phyloP scores from a whole-genome alignment of 2,329 filamentous ascomycete genomes.

The Leptodontidium sp. region DNA sequence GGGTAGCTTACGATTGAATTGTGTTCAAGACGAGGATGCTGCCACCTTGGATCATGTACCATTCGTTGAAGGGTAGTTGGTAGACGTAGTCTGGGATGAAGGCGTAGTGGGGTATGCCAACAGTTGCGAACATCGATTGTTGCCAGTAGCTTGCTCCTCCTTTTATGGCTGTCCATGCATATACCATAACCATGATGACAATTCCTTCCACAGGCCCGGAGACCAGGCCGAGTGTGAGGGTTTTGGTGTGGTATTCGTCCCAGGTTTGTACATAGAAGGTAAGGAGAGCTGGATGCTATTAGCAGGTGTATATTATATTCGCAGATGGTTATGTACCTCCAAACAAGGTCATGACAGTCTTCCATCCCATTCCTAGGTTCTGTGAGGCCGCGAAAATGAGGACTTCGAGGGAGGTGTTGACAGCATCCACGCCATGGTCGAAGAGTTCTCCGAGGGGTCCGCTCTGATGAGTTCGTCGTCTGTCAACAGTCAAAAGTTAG shows the following conservation, averaged over 20 bases:
- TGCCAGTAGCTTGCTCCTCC: conserved; percentile 96
- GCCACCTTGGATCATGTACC: conserved; percentile 88
- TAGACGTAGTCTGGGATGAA: conserved; percentile 78
- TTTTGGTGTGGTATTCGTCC: conserved; percentile 99
- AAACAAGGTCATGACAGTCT: conserved; percentile 83
- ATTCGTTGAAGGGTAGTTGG: conserved; percentile 85
- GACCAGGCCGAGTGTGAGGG: conserved; percentile 87
- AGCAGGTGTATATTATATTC: conserved; percentile 13
- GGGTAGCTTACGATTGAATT: conserved; percentile 61
- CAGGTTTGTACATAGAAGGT: conserved; percentile 99
- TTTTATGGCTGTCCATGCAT: conserved; percentile 81
- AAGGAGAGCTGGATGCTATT: conserved; percentile 68
- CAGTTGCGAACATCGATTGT: conserved; percentile 81
- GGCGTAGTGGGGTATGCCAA: conserved; percentile 65
- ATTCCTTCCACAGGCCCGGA: conserved; percentile 97
- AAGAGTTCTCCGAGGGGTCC: conserved; percentile 96
- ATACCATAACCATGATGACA: conserved; percentile 82
- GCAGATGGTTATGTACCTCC: conserved; percentile 64
- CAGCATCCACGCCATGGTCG: conserved; percentile 95
- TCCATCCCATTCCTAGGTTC: conserved; percentile 93
- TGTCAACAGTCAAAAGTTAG: conserved; percentile 47
- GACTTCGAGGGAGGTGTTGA: conserved; percentile 94
- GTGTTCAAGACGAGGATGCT: conserved; percentile 88
- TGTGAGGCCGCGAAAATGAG: conserved; percentile 91
- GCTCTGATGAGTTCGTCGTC: conserved; percentile 87